phyloP scores from a whole-genome alignment of 352 stramenopile genomes.

The Phytophthora syringae region DNA sequence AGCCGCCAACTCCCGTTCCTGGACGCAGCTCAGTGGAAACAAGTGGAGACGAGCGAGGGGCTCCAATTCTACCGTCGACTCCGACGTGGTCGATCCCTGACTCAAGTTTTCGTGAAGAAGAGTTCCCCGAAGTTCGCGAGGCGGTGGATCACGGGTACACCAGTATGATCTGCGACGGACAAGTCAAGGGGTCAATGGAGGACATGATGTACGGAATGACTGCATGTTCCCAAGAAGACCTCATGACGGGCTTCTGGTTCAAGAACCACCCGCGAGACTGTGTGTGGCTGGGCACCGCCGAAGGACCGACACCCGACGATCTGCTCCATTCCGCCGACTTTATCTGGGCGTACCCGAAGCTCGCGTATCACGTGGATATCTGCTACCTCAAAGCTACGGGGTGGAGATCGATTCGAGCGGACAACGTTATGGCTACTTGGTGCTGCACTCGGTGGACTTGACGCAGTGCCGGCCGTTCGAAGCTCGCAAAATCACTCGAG shows the following conservation, averaged over 20 bases:
- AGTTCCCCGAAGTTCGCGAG: conserved; percentile 28
- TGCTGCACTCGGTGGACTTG: conserved; percentile 49
- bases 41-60: conserved; percentile 32
- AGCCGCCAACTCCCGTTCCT: conserved; percentile 32
- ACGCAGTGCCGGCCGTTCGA: conserved; percentile 40
- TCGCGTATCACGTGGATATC: conserved; percentile 41
- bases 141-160: conserved; percentile 42
- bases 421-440: conserved; percentile 49
- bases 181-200: conserved; percentile 45
- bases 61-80: conserved; percentile 53
- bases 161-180: conserved; percentile 41
- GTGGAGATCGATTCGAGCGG: conserved; percentile 36
- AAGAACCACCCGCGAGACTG: conserved; percentile 44
- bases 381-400: conserved; percentile 51
- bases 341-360: conserved; percentile 41
- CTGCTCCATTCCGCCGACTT: conserved; percentile 52
- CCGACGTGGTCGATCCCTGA: conserved; percentile 27
- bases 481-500: conserved; percentile 30
- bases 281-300: conserved; percentile 42
- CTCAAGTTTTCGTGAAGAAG: conserved; percentile 34
- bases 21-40: conserved; percentile 58
- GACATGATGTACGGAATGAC: conserved; percentile 56
- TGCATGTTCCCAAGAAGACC: conserved; percentile 36
- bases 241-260: conserved; percentile 47
- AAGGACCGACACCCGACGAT: conserved; percentile 31